These are phyloP conservation scores for Candida caryicola DNA, from an alignment of 805 yeast species.

Conservation along the genomic window DNA sequence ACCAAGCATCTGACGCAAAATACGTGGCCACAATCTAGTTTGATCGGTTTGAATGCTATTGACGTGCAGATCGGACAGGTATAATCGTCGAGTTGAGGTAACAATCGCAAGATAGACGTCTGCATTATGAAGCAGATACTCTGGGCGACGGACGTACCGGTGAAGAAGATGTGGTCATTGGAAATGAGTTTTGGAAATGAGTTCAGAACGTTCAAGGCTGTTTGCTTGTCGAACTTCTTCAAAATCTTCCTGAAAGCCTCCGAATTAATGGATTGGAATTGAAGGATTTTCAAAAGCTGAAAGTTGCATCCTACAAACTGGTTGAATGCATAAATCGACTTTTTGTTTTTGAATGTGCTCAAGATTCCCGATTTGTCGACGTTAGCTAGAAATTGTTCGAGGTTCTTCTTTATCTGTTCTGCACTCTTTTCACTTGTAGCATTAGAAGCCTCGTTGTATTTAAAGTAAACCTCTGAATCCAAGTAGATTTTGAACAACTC, in stretches of 20 bases:
- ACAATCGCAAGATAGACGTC: constrained; percentile 48
- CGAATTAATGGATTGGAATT: constrained; percentile 60
- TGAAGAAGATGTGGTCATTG: constrained; percentile 41
- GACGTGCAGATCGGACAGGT: constrained; percentile 70
- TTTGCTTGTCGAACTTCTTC: constrained; percentile 74
- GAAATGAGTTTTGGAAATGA: constrained; percentile 46
- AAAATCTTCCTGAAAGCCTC: constrained; percentile 66
- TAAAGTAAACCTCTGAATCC: constrained; percentile 64
- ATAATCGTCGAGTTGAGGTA: constrained; percentile 77
- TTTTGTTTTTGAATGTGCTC: constrained; percentile 45
- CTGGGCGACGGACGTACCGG: constrained; percentile 50
- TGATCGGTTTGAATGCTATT: constrained; percentile 70
- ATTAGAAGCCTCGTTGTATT: constrained; percentile 41
- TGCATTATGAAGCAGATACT: constrained; percentile 56
- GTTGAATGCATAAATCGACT: constrained; percentile 43
- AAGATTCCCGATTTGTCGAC: constrained; percentile 37
- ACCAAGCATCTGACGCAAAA: constrained; percentile 74
- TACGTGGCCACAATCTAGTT: constrained; percentile 60
- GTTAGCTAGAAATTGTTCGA: constrained; percentile 38
- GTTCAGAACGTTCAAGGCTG: constrained; percentile 48
- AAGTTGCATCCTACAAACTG: constrained; percentile 53
- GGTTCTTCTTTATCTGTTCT: constrained; percentile 45
- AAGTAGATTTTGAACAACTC: constrained; percentile 62
- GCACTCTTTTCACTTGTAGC: constrained; percentile 45
- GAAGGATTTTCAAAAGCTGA: constrained; percentile 52